These are phyloP conservation scores for Polytrichum commune DNA, from an alignment of 225 moss, liverwort and hornwort species.

Conservation along the genomic window DNA sequence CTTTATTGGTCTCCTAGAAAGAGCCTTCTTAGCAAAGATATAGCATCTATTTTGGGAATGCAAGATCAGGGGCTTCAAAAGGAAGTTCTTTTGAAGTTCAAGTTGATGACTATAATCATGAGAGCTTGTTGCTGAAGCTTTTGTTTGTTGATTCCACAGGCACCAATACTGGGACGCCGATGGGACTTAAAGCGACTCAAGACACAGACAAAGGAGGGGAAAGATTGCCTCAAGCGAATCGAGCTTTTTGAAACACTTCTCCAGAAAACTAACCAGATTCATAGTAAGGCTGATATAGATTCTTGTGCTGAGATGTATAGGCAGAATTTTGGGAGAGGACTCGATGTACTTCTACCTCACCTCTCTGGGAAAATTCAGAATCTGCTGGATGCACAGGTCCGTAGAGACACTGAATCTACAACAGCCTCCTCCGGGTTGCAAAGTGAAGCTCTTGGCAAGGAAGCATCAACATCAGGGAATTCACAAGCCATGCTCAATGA, in stretches of 20 bases:
- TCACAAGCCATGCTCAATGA: slow-evolving; percentile 17
- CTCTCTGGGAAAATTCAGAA: slow-evolving; percentile 44
- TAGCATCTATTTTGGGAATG: no score
- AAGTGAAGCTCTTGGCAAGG: slow-evolving; percentile 14
- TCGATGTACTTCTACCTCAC: slow-evolving; percentile 76
- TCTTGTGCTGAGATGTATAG: slow-evolving; percentile 73
- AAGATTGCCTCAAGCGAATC: slow-evolving; percentile 62
- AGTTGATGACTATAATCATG: no score
- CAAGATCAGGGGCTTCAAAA: no score
- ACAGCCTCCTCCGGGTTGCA: slow-evolving; percentile 11
- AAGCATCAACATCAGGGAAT: slow-evolving; percentile 19
- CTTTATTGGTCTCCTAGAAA: no score
- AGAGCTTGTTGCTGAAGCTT: not conserved
- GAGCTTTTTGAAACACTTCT: slow-evolving; percentile 75
- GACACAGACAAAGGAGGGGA: slow-evolving; percentile 70
- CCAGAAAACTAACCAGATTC: slow-evolving; percentile 68
- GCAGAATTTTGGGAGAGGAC: slow-evolving; percentile 61
- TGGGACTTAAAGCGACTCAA: slow-evolving; percentile 76
- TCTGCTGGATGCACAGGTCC: slow-evolving; percentile 34
- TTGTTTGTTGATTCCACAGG: not conserved
- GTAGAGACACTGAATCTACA: slow-evolving; percentile 21
- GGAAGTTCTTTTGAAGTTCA: no score
- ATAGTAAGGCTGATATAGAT: slow-evolving; percentile 66
- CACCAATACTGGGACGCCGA: slow-evolving; percentile 8
- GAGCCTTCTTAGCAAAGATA: no score